phyloP scores from a whole-genome alignment of 805 yeast genomes.

The Tetrapisispora namnaoensis region DNA sequence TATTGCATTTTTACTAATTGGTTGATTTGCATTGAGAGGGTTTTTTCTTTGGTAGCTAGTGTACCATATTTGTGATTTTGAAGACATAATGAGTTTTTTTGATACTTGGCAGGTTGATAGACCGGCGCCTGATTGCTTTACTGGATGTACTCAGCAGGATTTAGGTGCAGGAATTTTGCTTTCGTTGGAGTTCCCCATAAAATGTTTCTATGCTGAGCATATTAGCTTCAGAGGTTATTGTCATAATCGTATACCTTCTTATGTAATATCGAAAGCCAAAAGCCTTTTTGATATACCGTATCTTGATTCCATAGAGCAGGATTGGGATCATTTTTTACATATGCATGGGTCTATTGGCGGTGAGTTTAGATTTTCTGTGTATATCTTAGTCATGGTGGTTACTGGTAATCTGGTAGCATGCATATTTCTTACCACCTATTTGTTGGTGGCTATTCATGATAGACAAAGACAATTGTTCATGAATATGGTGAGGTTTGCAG shows the following conservation, averaged over 20 bases:
- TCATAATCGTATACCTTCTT: slow-evolving; percentile 27
- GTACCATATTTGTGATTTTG: too few species aligned
- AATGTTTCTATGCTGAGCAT: slow-evolving; percentile 10
- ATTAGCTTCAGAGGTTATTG: slow-evolving; percentile 29
- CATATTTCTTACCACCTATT: slow-evolving; percentile 51
- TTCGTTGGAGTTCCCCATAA: slow-evolving; percentile 8
- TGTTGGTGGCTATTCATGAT: slow-evolving; percentile 54
- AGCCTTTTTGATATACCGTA: slow-evolving; percentile 7
- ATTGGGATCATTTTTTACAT: slow-evolving; percentile 41
- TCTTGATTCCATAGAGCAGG: slow-evolving; percentile 26
- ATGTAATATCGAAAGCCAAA: slow-evolving; percentile 22
- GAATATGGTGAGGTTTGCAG: slow-evolving; percentile 30
- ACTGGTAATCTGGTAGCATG: slow-evolving; percentile 58
- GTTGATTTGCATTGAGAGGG: too few species aligned
- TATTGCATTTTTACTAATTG: too few species aligned
- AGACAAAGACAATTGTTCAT: slow-evolving; percentile 41
- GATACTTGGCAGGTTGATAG: not conserved
- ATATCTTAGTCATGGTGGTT: slow-evolving; percentile 51
- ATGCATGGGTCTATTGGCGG: slow-evolving; percentile 30
- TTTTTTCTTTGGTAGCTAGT: too few species aligned
- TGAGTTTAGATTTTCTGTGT: slow-evolving; percentile 45
- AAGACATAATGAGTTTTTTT: not conserved
- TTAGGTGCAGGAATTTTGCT: slow-evolving; percentile 30
- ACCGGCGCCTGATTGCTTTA: not conserved
- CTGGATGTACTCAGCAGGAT: slow-evolving; percentile 24